Conservation (phyloP, 2,329 filamentous ascomycete genomes). For the Fusarium neocosmosporiellum region DNA sequence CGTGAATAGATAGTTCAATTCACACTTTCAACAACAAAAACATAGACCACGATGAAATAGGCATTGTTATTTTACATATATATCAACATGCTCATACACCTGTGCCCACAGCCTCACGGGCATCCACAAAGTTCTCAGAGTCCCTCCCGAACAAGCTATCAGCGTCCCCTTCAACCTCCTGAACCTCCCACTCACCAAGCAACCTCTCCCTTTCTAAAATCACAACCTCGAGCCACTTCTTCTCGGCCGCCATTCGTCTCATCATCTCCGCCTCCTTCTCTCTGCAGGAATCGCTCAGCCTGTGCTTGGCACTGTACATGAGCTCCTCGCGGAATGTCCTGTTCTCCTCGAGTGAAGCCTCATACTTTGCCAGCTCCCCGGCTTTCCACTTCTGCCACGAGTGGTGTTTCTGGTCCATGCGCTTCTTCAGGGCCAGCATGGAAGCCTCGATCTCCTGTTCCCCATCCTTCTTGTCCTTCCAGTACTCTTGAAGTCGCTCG, state of each 20-base stretch:
- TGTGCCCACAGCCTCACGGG: conserved; percentile 2
- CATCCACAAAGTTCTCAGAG: conserved; percentile 21
- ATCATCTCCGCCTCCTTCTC: conserved; percentile 47
- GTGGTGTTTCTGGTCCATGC: conserved; percentile 55
- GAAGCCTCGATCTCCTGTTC: conserved; percentile 47
- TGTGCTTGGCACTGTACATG: conserved; percentile 52
- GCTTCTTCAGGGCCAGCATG: conserved; percentile 49
- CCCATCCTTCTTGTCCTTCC: conserved; percentile 49
- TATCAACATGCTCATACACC: not conserved
- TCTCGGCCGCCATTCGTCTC: conserved; percentile 55
- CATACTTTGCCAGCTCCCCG: conserved; percentile 53
- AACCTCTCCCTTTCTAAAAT: conserved; percentile 56
- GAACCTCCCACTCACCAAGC: conserved; percentile 54
- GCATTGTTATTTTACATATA: not conserved
- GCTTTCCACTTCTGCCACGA: conserved; percentile 56
- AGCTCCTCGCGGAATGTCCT: conserved; percentile 54
- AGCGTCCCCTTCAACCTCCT: conserved; percentile 57
- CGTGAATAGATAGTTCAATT: not conserved
- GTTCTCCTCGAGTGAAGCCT: conserved; percentile 53
- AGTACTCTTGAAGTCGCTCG: conserved; percentile 52
- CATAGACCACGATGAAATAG: not conserved
- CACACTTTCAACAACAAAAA: not conserved
- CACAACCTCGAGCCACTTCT: conserved; percentile 59
- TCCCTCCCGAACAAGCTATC: conserved; percentile 47
- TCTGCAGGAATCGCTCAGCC: conserved; percentile 44